Evolutionary conservation across 768 basidiomycete species (phyloP).

Genomic region (Cubamyces sp.): DNA sequence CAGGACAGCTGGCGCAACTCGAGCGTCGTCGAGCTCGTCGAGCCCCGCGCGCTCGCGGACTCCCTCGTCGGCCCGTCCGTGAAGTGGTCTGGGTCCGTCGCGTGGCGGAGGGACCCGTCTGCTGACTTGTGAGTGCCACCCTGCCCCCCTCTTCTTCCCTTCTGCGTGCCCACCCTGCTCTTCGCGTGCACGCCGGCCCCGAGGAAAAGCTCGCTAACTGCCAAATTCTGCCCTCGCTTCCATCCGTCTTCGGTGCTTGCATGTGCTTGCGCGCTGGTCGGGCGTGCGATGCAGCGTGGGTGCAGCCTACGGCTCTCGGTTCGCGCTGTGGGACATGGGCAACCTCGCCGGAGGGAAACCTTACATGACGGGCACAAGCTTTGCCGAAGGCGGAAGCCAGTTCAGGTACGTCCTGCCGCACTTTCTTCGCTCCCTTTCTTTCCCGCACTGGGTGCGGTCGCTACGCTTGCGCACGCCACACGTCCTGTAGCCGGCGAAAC

Average conservation of each 20-base stretch:
- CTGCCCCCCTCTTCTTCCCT: neutral
- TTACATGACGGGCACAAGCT: conserved; percentile 59
- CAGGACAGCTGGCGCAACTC: conserved; percentile 61
- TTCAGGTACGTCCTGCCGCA: conserved; percentile 57
- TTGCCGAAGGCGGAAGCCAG: conserved; percentile 64
- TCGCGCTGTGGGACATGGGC: conserved; percentile 77
- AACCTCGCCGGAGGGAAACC: conserved; percentile 78
- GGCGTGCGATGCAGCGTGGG: conserved; percentile 57
- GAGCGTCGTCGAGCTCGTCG: conserved; percentile 71
- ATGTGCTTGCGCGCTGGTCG: conserved; percentile 1
- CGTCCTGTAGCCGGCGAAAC: neutral
- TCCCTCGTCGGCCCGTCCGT: conserved; percentile 49
- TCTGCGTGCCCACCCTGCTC: neutral
- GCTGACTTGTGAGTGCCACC: conserved; percentile 62
- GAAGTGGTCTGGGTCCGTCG: conserved; percentile 60
- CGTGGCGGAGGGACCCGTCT: conserved; percentile 68
- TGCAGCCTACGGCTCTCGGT: conserved; percentile 71
- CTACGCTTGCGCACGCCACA: neutral
- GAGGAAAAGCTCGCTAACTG: conserved; percentile 3
- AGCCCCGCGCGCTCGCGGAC: conserved; percentile 65
- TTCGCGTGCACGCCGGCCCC: neutral
- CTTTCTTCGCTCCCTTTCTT: conserved; percentile 1
- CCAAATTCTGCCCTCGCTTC: neutral
- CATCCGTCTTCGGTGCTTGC: conserved; percentile 1
- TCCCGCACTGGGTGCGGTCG: neutral